phyloP scores from a whole-genome alignment of 805 yeast species.

The Ogataea trehalophila region DNA sequence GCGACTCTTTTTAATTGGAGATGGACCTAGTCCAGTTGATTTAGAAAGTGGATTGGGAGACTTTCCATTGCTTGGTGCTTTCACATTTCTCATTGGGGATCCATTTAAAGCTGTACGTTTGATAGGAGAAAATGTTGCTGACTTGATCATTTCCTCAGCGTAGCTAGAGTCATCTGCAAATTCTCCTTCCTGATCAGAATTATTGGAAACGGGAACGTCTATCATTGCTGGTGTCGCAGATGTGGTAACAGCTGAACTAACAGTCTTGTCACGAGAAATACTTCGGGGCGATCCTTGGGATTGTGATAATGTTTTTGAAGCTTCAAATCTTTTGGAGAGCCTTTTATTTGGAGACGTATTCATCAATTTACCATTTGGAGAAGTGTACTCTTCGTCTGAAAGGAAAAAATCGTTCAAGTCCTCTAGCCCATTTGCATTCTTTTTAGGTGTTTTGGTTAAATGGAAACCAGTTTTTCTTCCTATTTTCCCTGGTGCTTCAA shows the following conservation, averaged over 20 bases:
- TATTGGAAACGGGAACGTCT: not conserved
- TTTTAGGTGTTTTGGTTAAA: conserved; percentile 32
- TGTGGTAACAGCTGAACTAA: not conserved
- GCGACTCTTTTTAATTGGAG: conserved; percentile 17
- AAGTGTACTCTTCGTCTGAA: conserved; percentile 41
- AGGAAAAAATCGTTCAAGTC: conserved; percentile 62
- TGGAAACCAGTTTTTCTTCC: conserved; percentile 64
- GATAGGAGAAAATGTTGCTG: conserved; percentile 28
- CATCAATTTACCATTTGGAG: conserved; percentile 13
- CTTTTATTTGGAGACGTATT: conserved; percentile 14
- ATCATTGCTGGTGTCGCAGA: conserved; percentile 2
- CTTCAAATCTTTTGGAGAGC: conserved; percentile 12
- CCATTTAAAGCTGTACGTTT: conserved; percentile 24
- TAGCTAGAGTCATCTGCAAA: conserved; percentile 17
- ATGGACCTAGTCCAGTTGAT: conserved; percentile 11
- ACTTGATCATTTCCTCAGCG: conserved; percentile 28
- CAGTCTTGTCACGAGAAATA: conserved; percentile 1
- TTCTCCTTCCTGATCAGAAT: conserved; percentile 9
- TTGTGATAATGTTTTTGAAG: conserved; percentile 6
- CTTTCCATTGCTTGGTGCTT: not conserved
- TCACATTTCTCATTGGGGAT: not conserved
- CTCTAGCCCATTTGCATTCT: conserved; percentile 62
- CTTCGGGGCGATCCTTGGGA: too few relatives aligned
- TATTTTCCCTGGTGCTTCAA: conserved; percentile 45
- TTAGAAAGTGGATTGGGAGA: not conserved